A percentile compares a stretch with the other conserved stretches of the same genome.
Conservation (phyloP, 129 eudicot species). For the Escallonia rubra region DNA sequence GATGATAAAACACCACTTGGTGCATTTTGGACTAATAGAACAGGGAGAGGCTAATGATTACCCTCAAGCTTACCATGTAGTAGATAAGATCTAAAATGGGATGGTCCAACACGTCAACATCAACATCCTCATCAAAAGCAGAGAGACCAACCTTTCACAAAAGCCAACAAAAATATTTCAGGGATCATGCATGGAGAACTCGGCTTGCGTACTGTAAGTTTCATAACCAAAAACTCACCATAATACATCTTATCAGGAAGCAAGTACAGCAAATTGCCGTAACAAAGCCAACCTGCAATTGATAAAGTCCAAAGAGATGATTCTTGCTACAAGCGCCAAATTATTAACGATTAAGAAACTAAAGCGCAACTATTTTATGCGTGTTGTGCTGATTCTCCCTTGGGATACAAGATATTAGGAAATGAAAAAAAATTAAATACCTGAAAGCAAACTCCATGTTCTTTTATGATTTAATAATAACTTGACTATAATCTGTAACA, state of each 20-base stretch:
- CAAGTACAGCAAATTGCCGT: slow-evolving; percentile 86
- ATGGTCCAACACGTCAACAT: slow-evolving; percentile 68
- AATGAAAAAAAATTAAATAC: too few relatives aligned
- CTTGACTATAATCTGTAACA: too few relatives aligned
- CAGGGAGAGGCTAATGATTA: too few relatives aligned
- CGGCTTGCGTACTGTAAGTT: neutral
- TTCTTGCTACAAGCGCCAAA: too few relatives aligned
- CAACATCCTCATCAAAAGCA: slow-evolving; percentile 62
- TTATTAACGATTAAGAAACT: too few relatives aligned
- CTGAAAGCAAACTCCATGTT: too few relatives aligned
- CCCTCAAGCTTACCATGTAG: slow-evolving; percentile 48
- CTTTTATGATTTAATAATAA: too few relatives aligned
- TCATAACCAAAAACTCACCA: slow-evolving; percentile 49
- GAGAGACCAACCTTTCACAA: slow-evolving; percentile 45
- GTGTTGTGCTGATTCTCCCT: too few relatives aligned
- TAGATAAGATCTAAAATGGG: slow-evolving; percentile 62
- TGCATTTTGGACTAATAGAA: too few relatives aligned
- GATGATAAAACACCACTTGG: too few relatives aligned
- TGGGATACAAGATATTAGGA: too few relatives aligned
- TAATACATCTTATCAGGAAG: slow-evolving; percentile 64
- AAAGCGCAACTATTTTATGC: too few relatives aligned
- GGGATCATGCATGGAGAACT: neutral
- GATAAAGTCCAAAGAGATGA: neutral
- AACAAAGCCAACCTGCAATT: slow-evolving; percentile 73
- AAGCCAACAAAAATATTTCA: neutral